Evolutionary conservation across 2,329 filamentous ascomycete genomes (phyloP).

Genomic region (Penicillium sp.): DNA sequence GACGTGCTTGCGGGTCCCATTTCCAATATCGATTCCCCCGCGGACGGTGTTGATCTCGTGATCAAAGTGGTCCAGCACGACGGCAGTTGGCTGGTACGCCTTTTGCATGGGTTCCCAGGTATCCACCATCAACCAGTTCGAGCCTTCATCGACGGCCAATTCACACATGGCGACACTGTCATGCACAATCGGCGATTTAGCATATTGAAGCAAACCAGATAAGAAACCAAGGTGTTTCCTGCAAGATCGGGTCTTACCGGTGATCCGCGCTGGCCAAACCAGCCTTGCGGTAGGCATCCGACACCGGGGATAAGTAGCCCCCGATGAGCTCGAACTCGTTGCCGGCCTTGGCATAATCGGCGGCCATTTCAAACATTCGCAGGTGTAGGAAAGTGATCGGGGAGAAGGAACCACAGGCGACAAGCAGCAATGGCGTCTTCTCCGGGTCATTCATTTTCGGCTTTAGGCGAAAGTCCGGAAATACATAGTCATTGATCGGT

Average conservation of each 20-base stretch:
- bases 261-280: constrained; percentile 75
- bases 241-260: constrained; percentile 48
- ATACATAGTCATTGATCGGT: constrained; percentile 47
- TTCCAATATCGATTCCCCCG: constrained; percentile 71
- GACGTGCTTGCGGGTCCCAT: constrained; percentile 68
- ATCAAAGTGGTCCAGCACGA: constrained; percentile 89
- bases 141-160: constrained; percentile 72
- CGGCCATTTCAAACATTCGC: constrained; percentile 86
- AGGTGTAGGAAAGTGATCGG: constrained; percentile 64
- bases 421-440: constrained; percentile 52
- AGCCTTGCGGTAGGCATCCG: constrained; percentile 77
- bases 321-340: constrained; percentile 83
- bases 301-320: constrained; percentile 81
- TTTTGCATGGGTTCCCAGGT: constrained; percentile 86
- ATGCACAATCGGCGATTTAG: neutral
- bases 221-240: neutral
- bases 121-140: constrained; percentile 83
- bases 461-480: constrained; percentile 51
- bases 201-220: neutral
- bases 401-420: constrained; percentile 66
- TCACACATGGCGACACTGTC: constrained; percentile 79
- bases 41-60: constrained; percentile 82
- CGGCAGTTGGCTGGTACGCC: constrained; percentile 84
- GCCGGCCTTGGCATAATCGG: constrained; percentile 76
- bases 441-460: constrained; percentile 52